Base-by-base conservation (phyloP, 2,329 filamentous ascomycete species). In the Aspergillus viridinutans region DNA sequence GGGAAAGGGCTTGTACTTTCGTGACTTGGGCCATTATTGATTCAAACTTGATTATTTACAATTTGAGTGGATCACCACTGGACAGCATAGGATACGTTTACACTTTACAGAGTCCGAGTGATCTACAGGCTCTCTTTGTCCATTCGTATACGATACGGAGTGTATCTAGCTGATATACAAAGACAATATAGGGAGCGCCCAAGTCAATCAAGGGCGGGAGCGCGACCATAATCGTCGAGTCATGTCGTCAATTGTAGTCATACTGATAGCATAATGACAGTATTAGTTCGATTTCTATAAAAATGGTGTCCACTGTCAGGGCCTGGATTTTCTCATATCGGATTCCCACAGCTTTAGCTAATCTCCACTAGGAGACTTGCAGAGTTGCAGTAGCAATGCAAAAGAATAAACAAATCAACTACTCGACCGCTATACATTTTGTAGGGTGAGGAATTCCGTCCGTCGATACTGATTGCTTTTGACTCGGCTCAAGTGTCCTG, bases 281-380 rank as follows among this genome's bases (percentile, higher is more conserved):
- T 17, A 7, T 38, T 38, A 38, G 32, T 14, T 38, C 32, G 6
- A 8, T 38, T 7, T 38, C 32, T 38, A 7, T 17, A 38, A 38
- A 17, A 38, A 38, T 38, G 14, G 14, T 38, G 32, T 38, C 14
- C 17, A 17, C 32, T 7, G 29, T 43, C 40, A 47, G 10, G 48
- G 32, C 32, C 57, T 58, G 59, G 55, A 59, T 59, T 49, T 61
- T 49, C 58, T 58, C 56, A 61, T 62, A 64, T 63, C 59, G 57
- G 55, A 58, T 54, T 54, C 49, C 25, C 23, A 56, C 55, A 58
- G 54, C 21, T 49, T 51, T 49, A 49, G 53, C 40, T 48, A 49
- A 43, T 53, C 62, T 58, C 54, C 56, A 62, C 59, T 52, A 45
- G 52, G 53, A 47, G 56, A 58, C 56, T 38, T 62, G 60, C 57